Percentiles rank a stretch among this genome's conserved stretches.
Conservation (phyloP, 1,284 basidiomycete genomes). For the Ganoderma leucocontextum region DNA sequence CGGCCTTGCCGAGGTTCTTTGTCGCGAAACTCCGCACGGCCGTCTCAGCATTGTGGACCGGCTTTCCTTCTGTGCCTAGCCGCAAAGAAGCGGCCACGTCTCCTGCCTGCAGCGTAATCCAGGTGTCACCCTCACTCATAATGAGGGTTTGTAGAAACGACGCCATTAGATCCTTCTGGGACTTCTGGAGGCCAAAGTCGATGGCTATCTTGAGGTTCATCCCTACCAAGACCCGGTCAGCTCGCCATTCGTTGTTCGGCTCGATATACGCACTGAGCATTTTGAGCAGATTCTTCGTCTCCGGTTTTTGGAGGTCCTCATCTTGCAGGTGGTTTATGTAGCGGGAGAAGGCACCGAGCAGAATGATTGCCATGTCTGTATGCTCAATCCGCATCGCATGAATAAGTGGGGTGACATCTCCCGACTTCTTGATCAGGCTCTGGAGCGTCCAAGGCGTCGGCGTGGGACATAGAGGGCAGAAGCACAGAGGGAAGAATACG, state of each 20-base stretch:
- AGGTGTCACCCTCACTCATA: constrained; percentile 88
- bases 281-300: constrained; percentile 72
- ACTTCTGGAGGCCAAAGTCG: constrained; percentile 78
- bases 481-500: constrained; percentile 35
- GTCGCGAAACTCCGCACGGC: constrained; percentile 81
- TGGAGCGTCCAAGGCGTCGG: constrained; percentile 38
- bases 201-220: constrained; percentile 85
- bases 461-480: neutral
- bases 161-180: constrained; percentile 80
- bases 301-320: constrained; percentile 67
- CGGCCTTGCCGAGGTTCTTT: constrained; percentile 76
- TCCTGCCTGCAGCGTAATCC: constrained; percentile 70
- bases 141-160: constrained; percentile 85
- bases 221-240: constrained; percentile 52
- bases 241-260: constrained; percentile 18
- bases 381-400: constrained; percentile 84
- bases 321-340: constrained; percentile 83
- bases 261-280: constrained; percentile 64
- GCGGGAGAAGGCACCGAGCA: constrained; percentile 82
- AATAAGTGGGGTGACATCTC: constrained; percentile 78
- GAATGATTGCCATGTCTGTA: constrained; percentile 76
- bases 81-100: constrained; percentile 68
- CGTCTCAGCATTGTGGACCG: constrained; percentile 70
- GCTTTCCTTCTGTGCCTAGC: constrained; percentile 68
- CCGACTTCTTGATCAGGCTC: constrained; percentile 77